Base-by-base conservation (phyloP, 192 early-diverging fungal genomes). In the Spizellomyces punctatus region DNA sequence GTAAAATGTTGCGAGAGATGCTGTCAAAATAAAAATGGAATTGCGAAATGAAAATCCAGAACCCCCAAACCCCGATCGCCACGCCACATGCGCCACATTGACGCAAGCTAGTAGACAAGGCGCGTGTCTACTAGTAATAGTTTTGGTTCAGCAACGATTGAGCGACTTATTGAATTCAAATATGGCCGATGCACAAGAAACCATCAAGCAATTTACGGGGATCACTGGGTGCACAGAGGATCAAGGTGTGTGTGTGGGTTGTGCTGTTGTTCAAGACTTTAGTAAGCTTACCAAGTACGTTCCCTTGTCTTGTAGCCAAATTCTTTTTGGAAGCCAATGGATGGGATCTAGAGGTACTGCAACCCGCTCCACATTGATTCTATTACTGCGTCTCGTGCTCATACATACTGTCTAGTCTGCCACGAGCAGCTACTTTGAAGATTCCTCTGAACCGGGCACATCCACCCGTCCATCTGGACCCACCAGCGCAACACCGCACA, bases 251-350 rank as follows among this genome's bases (percentile, higher is more conserved):
- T 17, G 3, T 12, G n/a, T 6, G 10, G 41, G 41, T n/a, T n/a
- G n/a, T 44, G 58, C 61, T 10, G 42, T 52, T 48, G 45, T 9
- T 0, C 17, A 48, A 27, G 42, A 27, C 19, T 17, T 46, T 47
- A 46, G 1, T n/a, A 46, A 0, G 46, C 27, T 36, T 36, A 3
- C 3, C 27, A 36, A 36, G 3, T 64, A 16, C 22, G 10, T 6
- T 10, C 58, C 74, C 82, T 10, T 81, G 81, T 17, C 77, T 84
- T 41, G 82, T 88, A 75, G 91, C 91, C 10, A 74, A 81, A 42
- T 93, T 93, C 75, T 92, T 86, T 61, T 80, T 93, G 8, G 90
- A 91, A 73, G 89, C 87, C 21, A 87, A 85, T 79, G 88, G 90
- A 60, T 93, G 93, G 93, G 85, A 94, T 80, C 62, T 94, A 43